These are phyloP conservation scores for Henningerozyma blattae DNA, from an alignment of 805 yeast species.

Conservation along the genomic window DNA sequence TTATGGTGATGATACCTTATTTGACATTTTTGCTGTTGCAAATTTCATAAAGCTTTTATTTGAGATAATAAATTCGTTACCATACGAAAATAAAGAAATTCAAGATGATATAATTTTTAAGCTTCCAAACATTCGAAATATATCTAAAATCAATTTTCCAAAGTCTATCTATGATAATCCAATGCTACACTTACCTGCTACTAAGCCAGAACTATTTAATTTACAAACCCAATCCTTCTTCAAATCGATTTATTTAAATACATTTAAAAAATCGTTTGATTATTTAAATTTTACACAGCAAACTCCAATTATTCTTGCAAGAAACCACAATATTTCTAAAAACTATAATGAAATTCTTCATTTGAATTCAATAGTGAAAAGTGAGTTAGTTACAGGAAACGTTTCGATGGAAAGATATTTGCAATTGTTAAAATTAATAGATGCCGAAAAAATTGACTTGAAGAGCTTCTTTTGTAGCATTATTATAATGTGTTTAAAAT, in stretches of 20 bases:
- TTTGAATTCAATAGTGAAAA: constrained; percentile 6
- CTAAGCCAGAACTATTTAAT: constrained; percentile 13
- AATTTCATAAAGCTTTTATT: constrained; percentile 17
- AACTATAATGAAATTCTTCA: background rate
- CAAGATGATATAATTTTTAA: background rate
- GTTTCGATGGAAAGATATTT: background rate
- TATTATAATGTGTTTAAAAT: constrained; percentile 18
- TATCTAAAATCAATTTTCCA: constrained; percentile 4
- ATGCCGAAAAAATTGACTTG: constrained; percentile 13
- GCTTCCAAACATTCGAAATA: background rate
- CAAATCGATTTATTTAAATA: constrained; percentile 13
- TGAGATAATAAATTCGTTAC: constrained; percentile 7
- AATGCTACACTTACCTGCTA: constrained; percentile 15
- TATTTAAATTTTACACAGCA: constrained; percentile 6
- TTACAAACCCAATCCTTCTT: constrained; percentile 19
- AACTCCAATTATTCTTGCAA: background rate
- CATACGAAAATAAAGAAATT: background rate
- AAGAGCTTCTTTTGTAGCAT: constrained; percentile 18
- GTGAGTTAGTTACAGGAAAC: background rate
- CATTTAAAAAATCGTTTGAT: constrained; percentile 17
- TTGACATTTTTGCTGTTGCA: constrained; percentile 22
- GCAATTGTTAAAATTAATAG: background rate
- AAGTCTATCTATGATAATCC: constrained; percentile 19
- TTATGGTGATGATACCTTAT: constrained; percentile 22
- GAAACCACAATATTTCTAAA: too few species aligned